Evolutionary conservation across 352 stramenopile genomes (phyloP), one percentile per base, ranked within the genome.

Genomic region (Phytophthora pluvialis): DNA sequence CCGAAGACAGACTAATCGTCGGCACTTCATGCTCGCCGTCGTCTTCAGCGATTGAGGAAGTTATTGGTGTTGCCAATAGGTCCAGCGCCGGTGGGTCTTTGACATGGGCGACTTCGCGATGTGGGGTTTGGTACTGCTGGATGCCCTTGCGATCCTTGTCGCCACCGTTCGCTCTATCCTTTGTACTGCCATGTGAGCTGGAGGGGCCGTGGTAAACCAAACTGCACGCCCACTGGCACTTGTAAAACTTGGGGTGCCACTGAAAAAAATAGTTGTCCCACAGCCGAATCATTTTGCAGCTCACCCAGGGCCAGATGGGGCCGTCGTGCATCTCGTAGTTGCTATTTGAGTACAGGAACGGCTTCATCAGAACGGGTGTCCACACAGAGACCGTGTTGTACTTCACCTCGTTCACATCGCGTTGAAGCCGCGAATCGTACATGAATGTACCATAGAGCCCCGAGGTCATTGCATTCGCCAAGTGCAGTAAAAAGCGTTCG

Each of bases 181-280:
- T 60, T 15, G 29, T 45, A 49, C 57, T 60, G 21, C 40, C 58
- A 21, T 54, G 49, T 45, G 60, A 57, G 15, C 57, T 63, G 9
- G 70, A 69, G 29, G 61, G 60, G 3, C 56, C 64, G 33, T 77
- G 66, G 36, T 81, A 75, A 10, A 77, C 50, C 51, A 88, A 78
- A 52, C 68, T 89, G 42, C 79, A 82, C 1, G 83, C 78, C 83
- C 85, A 93, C 28, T 85, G 78, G 52, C 83, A 91, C 32, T 89
- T 88, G 64, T 88, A 80, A 66, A 86, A 94, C 67, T 92, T 91
- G 7, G 86, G 83, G 51, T 94, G 86, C 82, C 83, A 93, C 55
- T 95, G 88, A 54, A 95, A 90, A 49, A 93, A 95, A 49, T 94
- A 95, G 33, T 77, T 73, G 6, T 93, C 84, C 88, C 88, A 95